A percentile compares a stretch with the other conserved stretches of the same genome.
Conservation (phyloP, 371 early-diverging fungal genomes). For the Funneliformis caledonium region DNA sequence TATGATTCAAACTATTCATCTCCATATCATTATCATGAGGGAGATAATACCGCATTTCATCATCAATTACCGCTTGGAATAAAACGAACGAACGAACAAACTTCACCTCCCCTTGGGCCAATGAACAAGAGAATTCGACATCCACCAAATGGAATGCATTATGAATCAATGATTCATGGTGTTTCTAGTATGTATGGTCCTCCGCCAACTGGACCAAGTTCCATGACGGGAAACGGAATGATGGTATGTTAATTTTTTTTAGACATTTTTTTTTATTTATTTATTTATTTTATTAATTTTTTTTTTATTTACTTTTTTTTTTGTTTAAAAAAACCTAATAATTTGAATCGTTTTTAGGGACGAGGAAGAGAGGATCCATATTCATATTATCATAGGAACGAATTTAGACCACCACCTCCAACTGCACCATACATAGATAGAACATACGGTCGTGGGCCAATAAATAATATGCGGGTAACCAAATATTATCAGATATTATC, state of each 20-base stretch:
- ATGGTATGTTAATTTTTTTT: not conserved
- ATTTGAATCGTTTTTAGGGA: constrained; percentile 1
- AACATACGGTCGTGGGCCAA: constrained; percentile 11
- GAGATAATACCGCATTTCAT: constrained; percentile 14
- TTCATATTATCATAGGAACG: constrained; percentile 30
- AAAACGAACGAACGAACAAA: constrained; percentile 23
- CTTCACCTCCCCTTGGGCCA: constrained; percentile 1
- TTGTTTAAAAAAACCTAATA: not conserved
- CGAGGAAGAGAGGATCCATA: constrained; percentile 26
- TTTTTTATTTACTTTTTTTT: no score
- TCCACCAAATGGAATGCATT: constrained; percentile 18
- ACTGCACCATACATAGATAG: constrained; percentile 21
- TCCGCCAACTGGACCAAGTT: constrained; percentile 16
- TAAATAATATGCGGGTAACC: constrained; percentile 33
- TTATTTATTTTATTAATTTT: no score
- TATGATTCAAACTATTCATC: not conserved
- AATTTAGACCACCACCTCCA: not conserved
- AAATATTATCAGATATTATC: not conserved
- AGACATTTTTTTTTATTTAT: not conserved
- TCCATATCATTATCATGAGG: constrained; percentile 3
- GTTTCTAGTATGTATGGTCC: constrained; percentile 12
- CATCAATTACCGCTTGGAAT: not conserved
- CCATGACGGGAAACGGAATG: constrained; percentile 16
- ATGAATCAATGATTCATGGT: constrained; percentile 6
- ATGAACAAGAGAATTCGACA: constrained; percentile 10